Evolutionary conservation across 768 basidiomycete genomes (phyloP).

Genomic region (Amanita molliuscula): DNA sequence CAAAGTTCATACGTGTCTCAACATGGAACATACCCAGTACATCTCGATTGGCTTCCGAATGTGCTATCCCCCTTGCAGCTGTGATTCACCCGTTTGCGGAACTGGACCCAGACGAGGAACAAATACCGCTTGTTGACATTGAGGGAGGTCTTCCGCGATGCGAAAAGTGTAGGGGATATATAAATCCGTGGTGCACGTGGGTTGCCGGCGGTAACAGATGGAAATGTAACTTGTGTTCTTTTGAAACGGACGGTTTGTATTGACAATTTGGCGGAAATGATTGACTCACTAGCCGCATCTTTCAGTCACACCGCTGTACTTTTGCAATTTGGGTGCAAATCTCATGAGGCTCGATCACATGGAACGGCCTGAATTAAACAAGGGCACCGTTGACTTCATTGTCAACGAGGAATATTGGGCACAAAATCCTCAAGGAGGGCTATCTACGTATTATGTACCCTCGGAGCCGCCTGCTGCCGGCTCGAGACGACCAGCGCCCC

Average conservation of each 20-base stretch:
- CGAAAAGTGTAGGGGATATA: slow-evolving; percentile 73
- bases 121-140: slow-evolving; percentile 67
- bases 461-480: slow-evolving; percentile 35
- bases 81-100: slow-evolving; percentile 88
- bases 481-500: slow-evolving; percentile 44
- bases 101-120: slow-evolving; percentile 66
- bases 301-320: slow-evolving; percentile 73
- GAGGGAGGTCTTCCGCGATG: slow-evolving; percentile 76
- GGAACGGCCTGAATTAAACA: slow-evolving; percentile 76
- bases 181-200: slow-evolving; percentile 93
- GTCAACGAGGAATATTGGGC: slow-evolving; percentile 87
- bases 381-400: slow-evolving; percentile 86
- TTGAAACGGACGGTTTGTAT: slow-evolving; percentile 72
- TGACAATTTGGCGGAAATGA: not conserved
- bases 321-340: slow-evolving; percentile 71
- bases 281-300: not conserved
- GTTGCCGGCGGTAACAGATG: slow-evolving; percentile 73
- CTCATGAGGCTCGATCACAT: slow-evolving; percentile 71
- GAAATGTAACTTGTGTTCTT: slow-evolving; percentile 86
- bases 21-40: slow-evolving; percentile 85
- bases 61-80: slow-evolving; percentile 76
- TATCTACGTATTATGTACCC: slow-evolving; percentile 44
- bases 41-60: slow-evolving; percentile 68
- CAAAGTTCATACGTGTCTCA: slow-evolving; percentile 81
- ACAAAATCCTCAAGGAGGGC: slow-evolving; percentile 44